These are phyloP conservation scores for Botryosphaeria dothidea DNA, from an alignment of 2,329 filamentous ascomycete genomes.

Conservation along the genomic window DNA sequence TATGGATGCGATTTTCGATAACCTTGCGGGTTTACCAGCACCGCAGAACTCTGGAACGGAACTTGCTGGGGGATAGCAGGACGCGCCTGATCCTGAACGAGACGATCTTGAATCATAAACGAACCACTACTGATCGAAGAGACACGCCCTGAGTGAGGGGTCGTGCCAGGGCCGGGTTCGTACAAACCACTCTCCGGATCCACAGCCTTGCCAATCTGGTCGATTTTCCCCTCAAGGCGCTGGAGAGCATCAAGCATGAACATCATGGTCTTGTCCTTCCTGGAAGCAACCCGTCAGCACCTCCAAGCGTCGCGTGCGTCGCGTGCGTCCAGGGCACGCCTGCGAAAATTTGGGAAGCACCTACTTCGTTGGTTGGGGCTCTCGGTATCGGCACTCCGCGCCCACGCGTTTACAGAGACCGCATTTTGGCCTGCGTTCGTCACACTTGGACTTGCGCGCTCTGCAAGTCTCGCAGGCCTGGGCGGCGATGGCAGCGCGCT, in stretches of 20 bases:
- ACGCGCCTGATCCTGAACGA: background rate
- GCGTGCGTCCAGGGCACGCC: background rate
- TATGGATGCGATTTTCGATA: background rate
- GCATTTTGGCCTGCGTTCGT: slow-evolving; percentile 22
- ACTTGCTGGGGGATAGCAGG: background rate
- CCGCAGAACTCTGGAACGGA: background rate
- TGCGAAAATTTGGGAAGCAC: background rate
- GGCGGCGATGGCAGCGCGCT: slow-evolving; percentile 21
- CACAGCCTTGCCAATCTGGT: slow-evolving; percentile 18
- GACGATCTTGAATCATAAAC: background rate
- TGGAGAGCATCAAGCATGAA: slow-evolving; percentile 19
- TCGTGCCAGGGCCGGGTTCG: background rate
- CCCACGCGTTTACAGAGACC: slow-evolving; percentile 22
- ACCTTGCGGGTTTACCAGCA: background rate
- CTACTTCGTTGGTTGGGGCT: slow-evolving; percentile 21
- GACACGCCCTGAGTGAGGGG: slow-evolving; percentile 14
- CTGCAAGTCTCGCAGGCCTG: slow-evolving; percentile 22
- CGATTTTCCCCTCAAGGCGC: slow-evolving; percentile 20
- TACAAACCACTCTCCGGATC: slow-evolving; percentile 5
- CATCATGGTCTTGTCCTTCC: slow-evolving; percentile 22
- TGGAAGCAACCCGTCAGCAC: background rate
- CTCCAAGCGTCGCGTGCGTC: background rate
- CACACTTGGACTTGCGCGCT: slow-evolving; percentile 22
- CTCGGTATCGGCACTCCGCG: slow-evolving; percentile 21
- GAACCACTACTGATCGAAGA: slow-evolving; percentile 11